Percentiles rank a stretch among this genome's conserved stretches.
Evolutionary conservation across 805 yeast species (phyloP).

Genomic region (Ogataea populi-albae): DNA sequence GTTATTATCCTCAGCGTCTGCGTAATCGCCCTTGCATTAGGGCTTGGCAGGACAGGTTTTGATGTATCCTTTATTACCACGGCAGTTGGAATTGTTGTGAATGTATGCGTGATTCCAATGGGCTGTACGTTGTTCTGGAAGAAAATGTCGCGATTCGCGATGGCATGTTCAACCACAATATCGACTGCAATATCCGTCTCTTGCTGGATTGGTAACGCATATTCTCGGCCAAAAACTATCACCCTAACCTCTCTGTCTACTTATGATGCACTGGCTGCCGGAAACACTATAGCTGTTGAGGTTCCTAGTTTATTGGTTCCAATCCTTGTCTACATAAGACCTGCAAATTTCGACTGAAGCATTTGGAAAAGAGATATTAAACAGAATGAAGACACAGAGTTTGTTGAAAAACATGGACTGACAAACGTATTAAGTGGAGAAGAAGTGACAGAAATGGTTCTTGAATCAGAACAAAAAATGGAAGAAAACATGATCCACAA

Average conservation of each 20-base stretch:
- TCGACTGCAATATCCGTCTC: constrained; percentile 47
- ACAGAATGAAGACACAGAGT: constrained; percentile 40
- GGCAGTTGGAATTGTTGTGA: constrained; percentile 50
- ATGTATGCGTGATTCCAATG: constrained; percentile 53
- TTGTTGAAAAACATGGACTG: constrained; percentile 32
- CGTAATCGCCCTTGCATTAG: constrained; percentile 50
- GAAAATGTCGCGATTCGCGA: constrained; percentile 44
- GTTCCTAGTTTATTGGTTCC: constrained; percentile 47
- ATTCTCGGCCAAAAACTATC: constrained; percentile 26
- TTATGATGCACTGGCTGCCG: constrained; percentile 54
- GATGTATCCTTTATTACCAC: constrained; percentile 54
- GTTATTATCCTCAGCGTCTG: constrained; percentile 43
- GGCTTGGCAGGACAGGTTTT: constrained; percentile 48
- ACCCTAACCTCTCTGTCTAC: constrained; percentile 39
- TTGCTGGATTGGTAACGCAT: constrained; percentile 37
- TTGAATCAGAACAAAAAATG: constrained; percentile 22
- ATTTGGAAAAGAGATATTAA: constrained; percentile 40
- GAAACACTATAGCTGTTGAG: constrained; percentile 54
- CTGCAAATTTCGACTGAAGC: constrained; percentile 51
- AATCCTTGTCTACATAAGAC: constrained; percentile 40
- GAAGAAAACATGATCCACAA: constrained; percentile 26
- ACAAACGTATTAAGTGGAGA: constrained; percentile 28
- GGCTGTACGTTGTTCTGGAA: constrained; percentile 45
- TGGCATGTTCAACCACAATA: constrained; percentile 41
- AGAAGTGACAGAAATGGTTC: constrained; percentile 28